Evolutionary conservation across 2,329 filamentous ascomycete species (phyloP).

Genomic region (Saccharata proteae): DNA sequence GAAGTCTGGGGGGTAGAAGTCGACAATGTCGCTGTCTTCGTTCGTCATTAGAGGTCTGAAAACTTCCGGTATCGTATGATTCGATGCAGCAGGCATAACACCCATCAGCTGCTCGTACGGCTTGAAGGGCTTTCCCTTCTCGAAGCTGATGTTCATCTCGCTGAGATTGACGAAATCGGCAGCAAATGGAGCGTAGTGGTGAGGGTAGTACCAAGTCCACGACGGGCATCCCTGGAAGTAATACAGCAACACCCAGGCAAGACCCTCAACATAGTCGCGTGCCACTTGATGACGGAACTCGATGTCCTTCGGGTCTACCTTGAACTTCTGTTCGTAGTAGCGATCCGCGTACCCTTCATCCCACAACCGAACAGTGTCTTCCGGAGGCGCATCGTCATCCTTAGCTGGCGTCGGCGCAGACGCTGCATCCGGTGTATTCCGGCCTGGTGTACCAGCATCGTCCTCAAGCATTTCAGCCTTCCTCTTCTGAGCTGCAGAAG

Average conservation of each 20-base stretch:
- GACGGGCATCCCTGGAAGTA: conserved; percentile 98
- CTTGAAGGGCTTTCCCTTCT: conserved; percentile 72
- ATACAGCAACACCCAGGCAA: conserved; percentile 91
- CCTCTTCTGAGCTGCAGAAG: conserved; percentile 56
- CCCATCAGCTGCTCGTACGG: conserved; percentile 99
- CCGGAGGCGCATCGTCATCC: conserved; percentile 46
- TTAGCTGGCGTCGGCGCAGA: conserved; percentile 35
- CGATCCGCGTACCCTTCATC: conserved; percentile 89
- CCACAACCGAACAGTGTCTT: conserved; percentile 83
- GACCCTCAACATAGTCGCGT: conserved; percentile 81
- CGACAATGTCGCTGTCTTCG: conserved; percentile 79
- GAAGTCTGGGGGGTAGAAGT: conserved; percentile 96
- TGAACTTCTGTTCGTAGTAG: conserved; percentile 96
- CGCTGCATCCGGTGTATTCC: conserved; percentile 41
- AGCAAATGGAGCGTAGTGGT: conserved; percentile 96
- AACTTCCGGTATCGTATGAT: conserved; percentile 74
- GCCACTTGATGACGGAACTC: conserved; percentile 85
- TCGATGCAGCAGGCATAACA: conserved; percentile 84
- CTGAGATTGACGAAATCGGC: conserved; percentile 80
- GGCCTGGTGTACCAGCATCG: conserved; percentile 45
- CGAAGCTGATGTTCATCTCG: conserved; percentile 68
- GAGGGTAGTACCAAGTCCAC: conserved; percentile 99
- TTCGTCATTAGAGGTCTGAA: conserved; percentile 90
- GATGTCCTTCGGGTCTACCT: conserved; percentile 66
- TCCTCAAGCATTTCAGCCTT: conserved; percentile 61